These are phyloP conservation scores for Ganoderma sinense DNA, from an alignment of 1,284 basidiomycete species.

Conservation along the genomic window DNA sequence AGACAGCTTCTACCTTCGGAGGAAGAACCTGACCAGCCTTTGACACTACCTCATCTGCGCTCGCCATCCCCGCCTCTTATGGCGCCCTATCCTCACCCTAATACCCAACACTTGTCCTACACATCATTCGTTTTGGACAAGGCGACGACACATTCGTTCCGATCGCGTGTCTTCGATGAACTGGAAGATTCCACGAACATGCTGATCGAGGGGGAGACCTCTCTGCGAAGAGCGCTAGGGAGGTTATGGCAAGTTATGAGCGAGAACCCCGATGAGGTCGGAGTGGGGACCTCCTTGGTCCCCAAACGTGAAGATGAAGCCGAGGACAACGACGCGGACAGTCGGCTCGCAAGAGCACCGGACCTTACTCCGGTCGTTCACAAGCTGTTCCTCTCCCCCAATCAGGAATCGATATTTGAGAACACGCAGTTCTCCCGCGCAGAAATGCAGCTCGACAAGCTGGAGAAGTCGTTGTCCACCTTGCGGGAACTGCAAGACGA, in stretches of 20 bases:
- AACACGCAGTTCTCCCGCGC: conserved; percentile 68
- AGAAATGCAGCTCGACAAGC: conserved; percentile 67
- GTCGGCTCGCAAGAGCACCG: conserved; percentile 63
- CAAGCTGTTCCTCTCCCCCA: conserved; percentile 70
- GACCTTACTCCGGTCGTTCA: conserved; percentile 69
- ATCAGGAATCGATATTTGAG: conserved; percentile 49
- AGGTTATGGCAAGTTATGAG: conserved; percentile 80
- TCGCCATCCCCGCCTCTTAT: conserved; percentile 52
- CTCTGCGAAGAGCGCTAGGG: conserved; percentile 74
- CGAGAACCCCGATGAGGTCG: conserved; percentile 58
- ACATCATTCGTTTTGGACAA: conserved; percentile 87
- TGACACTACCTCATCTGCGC: conserved; percentile 52
- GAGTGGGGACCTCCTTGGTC: conserved; percentile 49
- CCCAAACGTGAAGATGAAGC: conserved; percentile 71
- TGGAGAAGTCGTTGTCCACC: conserved; percentile 75
- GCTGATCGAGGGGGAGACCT: conserved; percentile 80
- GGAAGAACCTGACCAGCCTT: conserved; percentile 48
- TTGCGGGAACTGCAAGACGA: conserved; percentile 83
- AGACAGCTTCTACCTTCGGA: conserved; percentile 61
- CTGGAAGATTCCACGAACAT: conserved; percentile 80
- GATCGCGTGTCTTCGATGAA: conserved; percentile 77
- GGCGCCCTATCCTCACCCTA: conserved; percentile 75
- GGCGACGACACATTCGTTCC: conserved; percentile 81
- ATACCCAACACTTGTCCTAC: conserved; percentile 71
- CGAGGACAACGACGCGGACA: conserved; percentile 56